Percentiles rank a stretch among this genome's conserved stretches.
Evolutionary conservation across 2,329 filamentous ascomycete species (phyloP).

Genomic region (Paraphoma chrysanthemicola): DNA sequence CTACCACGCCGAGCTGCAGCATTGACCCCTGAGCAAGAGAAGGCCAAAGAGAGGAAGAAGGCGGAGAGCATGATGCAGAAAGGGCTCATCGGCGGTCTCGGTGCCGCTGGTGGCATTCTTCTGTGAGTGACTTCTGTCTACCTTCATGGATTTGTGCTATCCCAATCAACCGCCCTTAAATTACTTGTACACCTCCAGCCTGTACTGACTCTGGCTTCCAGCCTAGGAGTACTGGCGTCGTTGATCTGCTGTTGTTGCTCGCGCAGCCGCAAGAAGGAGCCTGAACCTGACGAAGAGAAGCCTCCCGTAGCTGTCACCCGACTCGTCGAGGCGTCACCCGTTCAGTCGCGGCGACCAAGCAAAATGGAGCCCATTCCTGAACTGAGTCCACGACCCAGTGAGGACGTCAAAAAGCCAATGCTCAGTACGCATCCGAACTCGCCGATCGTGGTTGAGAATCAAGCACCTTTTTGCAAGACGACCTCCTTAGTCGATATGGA

Average conservation of each 20-base stretch:
- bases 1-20: neutral
- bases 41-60: neutral
- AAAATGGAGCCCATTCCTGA: slow-evolving; percentile 9
- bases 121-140: slow-evolving; percentile 11
- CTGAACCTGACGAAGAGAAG: neutral
- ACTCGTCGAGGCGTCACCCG: neutral
- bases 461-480: too few species aligned
- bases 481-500: neutral
- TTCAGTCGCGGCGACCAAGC: neutral
- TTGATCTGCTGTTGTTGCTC: neutral
- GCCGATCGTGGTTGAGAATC: neutral
- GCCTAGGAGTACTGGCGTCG: neutral
- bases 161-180: too few species aligned
- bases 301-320: neutral
- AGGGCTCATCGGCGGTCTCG: slow-evolving; percentile 4
- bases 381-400: slow-evolving; percentile 9
- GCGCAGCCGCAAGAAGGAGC: neutral
- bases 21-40: neutral
- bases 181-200: neutral
- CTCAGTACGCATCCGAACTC: neutral
- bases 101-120: slow-evolving; percentile 1
- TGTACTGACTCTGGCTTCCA: neutral
- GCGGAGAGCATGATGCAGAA: neutral
- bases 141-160: neutral
- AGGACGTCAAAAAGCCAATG: neutral